Evolutionary conservation across 371 early-diverging fungal genomes (phyloP).

Genomic region (Gilbertella persicaria): DNA sequence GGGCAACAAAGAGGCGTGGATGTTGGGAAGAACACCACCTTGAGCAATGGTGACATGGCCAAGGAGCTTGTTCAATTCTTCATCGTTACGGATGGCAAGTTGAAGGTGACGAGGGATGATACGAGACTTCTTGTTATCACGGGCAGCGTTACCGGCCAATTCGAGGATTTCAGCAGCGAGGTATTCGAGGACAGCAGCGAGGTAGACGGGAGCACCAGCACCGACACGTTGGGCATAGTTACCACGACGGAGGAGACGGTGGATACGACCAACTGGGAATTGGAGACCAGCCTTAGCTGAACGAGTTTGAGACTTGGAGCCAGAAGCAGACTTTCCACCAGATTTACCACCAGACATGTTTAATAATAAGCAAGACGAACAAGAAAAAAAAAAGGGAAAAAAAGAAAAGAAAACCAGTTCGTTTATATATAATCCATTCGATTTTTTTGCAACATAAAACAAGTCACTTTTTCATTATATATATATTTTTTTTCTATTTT

Average conservation of each 20-base stretch:
- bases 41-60: constrained; percentile 87
- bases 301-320: constrained; percentile 63
- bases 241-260: constrained; percentile 93
- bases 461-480: not conserved
- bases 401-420: not conserved
- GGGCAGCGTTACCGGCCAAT: constrained; percentile 94
- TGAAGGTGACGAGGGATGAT: constrained; percentile 91
- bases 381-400: not conserved
- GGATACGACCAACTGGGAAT: constrained; percentile 97
- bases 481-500: no score
- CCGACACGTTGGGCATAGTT: constrained; percentile 96
- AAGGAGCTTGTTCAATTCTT: constrained; percentile 95
- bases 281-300: constrained; percentile 88
- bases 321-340: constrained; percentile 56
- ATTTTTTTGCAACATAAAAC: not conserved
- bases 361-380: not conserved
- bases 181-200: constrained; percentile 96
- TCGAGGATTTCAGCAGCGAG: constrained; percentile 96
- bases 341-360: constrained; percentile 55
- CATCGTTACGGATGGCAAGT: constrained; percentile 95
- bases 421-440: not conserved
- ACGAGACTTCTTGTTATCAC: constrained; percentile 96
- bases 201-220: constrained; percentile 94
- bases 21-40: constrained; percentile 90
- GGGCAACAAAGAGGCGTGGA: constrained; percentile 73